Evolutionary conservation across 176 grass and related monocot genomes (phyloP).

Genomic region (Saccharum spontaneum): DNA sequence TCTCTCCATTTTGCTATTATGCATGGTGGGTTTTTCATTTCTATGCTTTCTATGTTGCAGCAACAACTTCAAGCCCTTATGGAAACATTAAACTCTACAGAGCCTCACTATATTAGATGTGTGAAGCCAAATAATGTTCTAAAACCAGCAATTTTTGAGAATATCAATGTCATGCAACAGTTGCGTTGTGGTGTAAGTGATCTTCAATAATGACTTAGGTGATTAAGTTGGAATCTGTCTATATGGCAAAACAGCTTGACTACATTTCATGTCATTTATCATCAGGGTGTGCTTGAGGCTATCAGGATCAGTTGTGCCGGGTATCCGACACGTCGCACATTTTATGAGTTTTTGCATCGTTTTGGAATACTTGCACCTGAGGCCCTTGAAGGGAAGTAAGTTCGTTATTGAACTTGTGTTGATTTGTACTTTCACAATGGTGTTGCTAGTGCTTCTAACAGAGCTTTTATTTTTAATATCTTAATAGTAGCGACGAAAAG

Average conservation of each 20-base stretch:
- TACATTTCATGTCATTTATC: slow-evolving; percentile 24
- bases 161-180: slow-evolving; percentile 99
- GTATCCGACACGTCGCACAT: slow-evolving; percentile 94
- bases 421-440: slow-evolving; percentile 16
- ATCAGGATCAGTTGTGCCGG: slow-evolving; percentile 99
- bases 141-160: slow-evolving; percentile 93
- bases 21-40: background rate
- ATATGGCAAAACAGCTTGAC: slow-evolving; percentile 15
- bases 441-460: slow-evolving; percentile 16
- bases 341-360: slow-evolving; percentile 98
- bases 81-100: slow-evolving; percentile 98
- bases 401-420: slow-evolving; percentile 28
- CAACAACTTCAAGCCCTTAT: slow-evolving; percentile 95
- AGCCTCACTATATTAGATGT: slow-evolving; percentile 98
- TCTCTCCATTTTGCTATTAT: slow-evolving; percentile 22
- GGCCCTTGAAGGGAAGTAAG: slow-evolving; percentile 87
- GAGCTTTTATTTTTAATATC: slow-evolving; percentile 21
- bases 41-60: slow-evolving; percentile 52
- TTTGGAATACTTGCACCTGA: slow-evolving; percentile 95
- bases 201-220: slow-evolving; percentile 20
- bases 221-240: slow-evolving; percentile 9
- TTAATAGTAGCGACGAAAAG: slow-evolving; percentile 89
- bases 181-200: slow-evolving; percentile 98
- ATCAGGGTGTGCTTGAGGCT: slow-evolving; percentile 99
- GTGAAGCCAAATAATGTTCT: slow-evolving; percentile 99